Percentiles rank a stretch among this genome's conserved stretches.
Conservation (phyloP, 345 rosid genomes). For the Aquilaria malaccensis region DNA sequence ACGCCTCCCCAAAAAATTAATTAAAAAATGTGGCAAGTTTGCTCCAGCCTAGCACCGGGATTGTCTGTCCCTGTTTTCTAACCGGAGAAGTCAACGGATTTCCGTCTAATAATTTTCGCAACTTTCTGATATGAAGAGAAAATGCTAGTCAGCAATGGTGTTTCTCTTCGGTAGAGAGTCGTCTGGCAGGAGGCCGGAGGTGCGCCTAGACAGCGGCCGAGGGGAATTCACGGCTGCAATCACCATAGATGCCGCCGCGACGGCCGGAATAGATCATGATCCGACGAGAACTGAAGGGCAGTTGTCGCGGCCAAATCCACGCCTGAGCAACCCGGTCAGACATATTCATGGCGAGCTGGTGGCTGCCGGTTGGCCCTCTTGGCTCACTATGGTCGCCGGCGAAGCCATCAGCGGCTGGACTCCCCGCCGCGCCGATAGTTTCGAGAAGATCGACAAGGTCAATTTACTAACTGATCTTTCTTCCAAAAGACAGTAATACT, state of each 20-base stretch:
- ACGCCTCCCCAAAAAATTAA: too few relatives aligned
- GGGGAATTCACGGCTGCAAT: slow-evolving; percentile 21
- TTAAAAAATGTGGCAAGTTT: too few relatives aligned
- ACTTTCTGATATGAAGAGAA: background rate
- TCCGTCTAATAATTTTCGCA: too few relatives aligned
- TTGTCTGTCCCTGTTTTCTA: too few relatives aligned
- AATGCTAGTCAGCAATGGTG: slow-evolving; percentile 38
- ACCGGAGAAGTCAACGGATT: too few relatives aligned
- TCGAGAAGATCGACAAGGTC: slow-evolving; percentile 71
- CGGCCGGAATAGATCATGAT: slow-evolving; percentile 14
- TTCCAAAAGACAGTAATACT: too few relatives aligned
- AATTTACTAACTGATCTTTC: background rate
- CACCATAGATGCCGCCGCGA: background rate
- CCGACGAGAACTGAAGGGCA: slow-evolving; percentile 39
- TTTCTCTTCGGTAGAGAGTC: slow-evolving; percentile 52
- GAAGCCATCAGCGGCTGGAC: slow-evolving; percentile 74
- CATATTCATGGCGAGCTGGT: slow-evolving; percentile 49
- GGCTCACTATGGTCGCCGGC: slow-evolving; percentile 63
- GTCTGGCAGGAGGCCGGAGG: slow-evolving; percentile 29
- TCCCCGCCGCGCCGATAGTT: slow-evolving; percentile 60
- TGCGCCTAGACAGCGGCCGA: slow-evolving; percentile 24
- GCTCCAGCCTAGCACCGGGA: too few relatives aligned
- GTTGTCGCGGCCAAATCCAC: slow-evolving; percentile 37
- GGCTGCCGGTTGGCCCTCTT: slow-evolving; percentile 72
- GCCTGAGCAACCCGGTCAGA: slow-evolving; percentile 47